A percentile compares a stretch with the other conserved stretches of the same genome.
These are phyloP conservation scores for Paradendryphiella salina DNA, from an alignment of 2,329 filamentous ascomycete genomes.

Conservation along the genomic window DNA sequence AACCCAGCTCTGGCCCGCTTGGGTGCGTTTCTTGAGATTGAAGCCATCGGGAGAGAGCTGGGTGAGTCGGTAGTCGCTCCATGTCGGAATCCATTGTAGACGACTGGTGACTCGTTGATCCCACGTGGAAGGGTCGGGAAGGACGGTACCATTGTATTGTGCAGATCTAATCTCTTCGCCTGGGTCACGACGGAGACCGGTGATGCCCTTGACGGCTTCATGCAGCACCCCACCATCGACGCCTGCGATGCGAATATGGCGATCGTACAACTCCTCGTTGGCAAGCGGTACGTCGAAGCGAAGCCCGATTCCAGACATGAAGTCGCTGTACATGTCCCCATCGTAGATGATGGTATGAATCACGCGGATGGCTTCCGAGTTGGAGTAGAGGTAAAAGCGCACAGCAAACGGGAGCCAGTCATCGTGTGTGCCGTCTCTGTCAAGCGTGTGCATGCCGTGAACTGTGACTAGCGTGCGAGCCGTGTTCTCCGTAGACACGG, in stretches of 20 bases:
- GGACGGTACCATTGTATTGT: constrained; percentile 56
- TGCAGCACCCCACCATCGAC: constrained; percentile 59
- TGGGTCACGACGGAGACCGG: constrained; percentile 61
- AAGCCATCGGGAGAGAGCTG: constrained; percentile 65
- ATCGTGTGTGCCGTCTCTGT: constrained; percentile 39
- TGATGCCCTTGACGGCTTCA: constrained; percentile 64
- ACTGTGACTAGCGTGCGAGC: constrained; percentile 56
- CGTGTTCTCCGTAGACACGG: constrained; percentile 51
- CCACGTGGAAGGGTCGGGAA: constrained; percentile 51
- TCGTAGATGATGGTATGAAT: constrained; percentile 63
- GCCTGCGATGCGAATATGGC: constrained; percentile 61
- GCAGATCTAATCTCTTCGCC: constrained; percentile 54
- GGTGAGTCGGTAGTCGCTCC: constrained; percentile 61
- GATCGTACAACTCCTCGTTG: constrained; percentile 59
- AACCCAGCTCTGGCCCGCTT: constrained; percentile 61
- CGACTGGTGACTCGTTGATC: constrained; percentile 52
- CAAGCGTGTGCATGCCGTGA: constrained; percentile 43
- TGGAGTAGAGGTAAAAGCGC: constrained; percentile 63
- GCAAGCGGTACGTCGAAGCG: constrained; percentile 60
- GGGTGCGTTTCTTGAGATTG: constrained; percentile 63
- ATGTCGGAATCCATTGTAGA: constrained; percentile 61
- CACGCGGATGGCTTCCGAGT: constrained; percentile 59
- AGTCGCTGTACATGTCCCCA: constrained; percentile 54
- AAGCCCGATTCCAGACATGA: constrained; percentile 60
- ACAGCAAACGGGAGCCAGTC: constrained; percentile 60